phyloP scores from a whole-genome alignment of 1,284 basidiomycete species.

The Puccinia triticina region DNA sequence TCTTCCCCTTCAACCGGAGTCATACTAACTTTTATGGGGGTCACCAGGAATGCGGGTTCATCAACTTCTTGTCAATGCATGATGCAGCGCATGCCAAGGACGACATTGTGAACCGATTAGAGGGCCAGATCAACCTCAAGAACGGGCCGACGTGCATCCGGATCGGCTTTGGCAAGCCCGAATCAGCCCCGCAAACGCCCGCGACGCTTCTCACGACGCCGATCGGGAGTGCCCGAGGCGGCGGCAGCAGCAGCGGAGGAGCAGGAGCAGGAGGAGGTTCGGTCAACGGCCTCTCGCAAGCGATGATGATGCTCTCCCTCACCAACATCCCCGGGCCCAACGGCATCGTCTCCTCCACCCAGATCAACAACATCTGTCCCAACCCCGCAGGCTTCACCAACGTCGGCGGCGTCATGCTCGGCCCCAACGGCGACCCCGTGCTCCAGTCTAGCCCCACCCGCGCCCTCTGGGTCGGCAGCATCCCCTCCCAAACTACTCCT shows the following conservation, averaged over 20 bases:
- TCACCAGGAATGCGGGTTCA: constrained; percentile 91
- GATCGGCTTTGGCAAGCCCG: constrained; percentile 96
- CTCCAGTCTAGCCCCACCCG: constrained; percentile 74
- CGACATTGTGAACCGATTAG: constrained; percentile 89
- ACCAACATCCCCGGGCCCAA: constrained; percentile 53
- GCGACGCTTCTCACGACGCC: constrained; percentile 66
- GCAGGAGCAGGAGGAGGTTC: no score
- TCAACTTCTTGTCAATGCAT: constrained; percentile 92
- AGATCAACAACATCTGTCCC: constrained; percentile 45
- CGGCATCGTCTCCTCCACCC: constrained; percentile 50
- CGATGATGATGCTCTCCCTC: constrained; percentile 56
- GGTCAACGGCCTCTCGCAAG: constrained; percentile 55
- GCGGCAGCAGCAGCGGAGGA: no score
- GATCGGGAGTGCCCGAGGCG: constrained; percentile 62
- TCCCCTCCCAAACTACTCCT: constrained; percentile 88
- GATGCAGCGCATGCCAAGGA: constrained; percentile 96
- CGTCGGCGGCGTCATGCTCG: constrained; percentile 32
- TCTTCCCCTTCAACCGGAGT: background rate
- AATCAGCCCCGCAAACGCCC: constrained; percentile 84
- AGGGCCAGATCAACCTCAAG: constrained; percentile 84
- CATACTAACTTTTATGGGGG: background rate
- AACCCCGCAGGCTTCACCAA: constrained; percentile 34
- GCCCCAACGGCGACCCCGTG: constrained; percentile 45
- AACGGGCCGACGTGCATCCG: constrained; percentile 89
- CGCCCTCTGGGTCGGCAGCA: constrained; percentile 93